phyloP scores from a whole-genome alignment of 1,284 basidiomycete species.

The Coniophora puteana region DNA sequence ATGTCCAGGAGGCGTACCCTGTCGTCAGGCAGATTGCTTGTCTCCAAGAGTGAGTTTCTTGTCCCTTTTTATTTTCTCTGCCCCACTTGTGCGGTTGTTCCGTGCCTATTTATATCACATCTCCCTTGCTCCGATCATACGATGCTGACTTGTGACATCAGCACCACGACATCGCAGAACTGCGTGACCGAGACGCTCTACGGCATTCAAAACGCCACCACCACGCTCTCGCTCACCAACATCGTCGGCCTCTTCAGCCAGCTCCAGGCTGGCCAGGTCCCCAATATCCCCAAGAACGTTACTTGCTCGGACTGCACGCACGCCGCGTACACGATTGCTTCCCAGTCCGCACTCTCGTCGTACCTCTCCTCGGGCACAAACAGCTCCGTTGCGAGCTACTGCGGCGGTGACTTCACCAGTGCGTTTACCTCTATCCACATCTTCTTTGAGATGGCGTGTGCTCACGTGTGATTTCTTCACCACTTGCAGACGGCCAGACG shows the following conservation, averaged over 20 bases:
- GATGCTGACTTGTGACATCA: slow-evolving; percentile 13
- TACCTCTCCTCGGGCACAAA: slow-evolving; percentile 14
- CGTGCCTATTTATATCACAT: background rate
- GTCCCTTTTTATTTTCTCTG: background rate
- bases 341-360: too few relatives aligned
- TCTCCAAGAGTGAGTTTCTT: slow-evolving; percentile 50
- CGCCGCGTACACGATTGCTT: slow-evolving; percentile 36
- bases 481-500: slow-evolving; percentile 35
- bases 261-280: slow-evolving; percentile 5
- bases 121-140: background rate
- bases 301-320: slow-evolving; percentile 46
- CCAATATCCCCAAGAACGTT: slow-evolving; percentile 27
- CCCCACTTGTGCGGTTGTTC: background rate
- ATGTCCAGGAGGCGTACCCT: slow-evolving; percentile 45
- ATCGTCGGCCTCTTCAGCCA: slow-evolving; percentile 14
- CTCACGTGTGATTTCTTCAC: slow-evolving; percentile 6
- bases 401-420: slow-evolving; percentile 44
- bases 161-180: slow-evolving; percentile 38
- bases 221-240: slow-evolving; percentile 17
- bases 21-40: slow-evolving; percentile 46
- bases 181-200: slow-evolving; percentile 50
- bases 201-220: slow-evolving; percentile 35
- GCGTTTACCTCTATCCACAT: slow-evolving; percentile 12
- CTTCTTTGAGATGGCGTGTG: background rate
- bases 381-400: slow-evolving; percentile 23